Evolutionary conservation across 768 basidiomycete genomes (phyloP), one percentile per base, ranked within the genome.

Genomic region (Trametes sanguinea): DNA sequence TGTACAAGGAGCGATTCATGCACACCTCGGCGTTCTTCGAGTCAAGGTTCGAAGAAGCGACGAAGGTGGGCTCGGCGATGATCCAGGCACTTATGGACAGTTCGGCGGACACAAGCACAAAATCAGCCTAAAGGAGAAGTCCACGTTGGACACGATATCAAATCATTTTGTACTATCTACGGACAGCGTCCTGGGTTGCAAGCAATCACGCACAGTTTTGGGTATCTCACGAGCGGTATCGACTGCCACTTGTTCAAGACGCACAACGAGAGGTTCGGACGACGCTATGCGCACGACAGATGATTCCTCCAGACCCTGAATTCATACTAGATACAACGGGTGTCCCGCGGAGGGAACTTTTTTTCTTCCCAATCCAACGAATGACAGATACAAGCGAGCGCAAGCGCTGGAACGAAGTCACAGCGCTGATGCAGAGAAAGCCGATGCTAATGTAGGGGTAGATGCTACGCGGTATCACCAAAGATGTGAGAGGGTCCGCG

Each of bases 21-120:
- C 82, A 87, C 74, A 95, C 95, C 4, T 81, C 88, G 54, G 69
- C 65, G 35, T 97, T 97, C 75, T 98, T 98, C 72, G 84, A 93
- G 72, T 83, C 86, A 0, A 76, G 95, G 63, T 98, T 98, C 68
- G 90, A 87, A 65, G 94, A 94, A 72, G 94, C 89, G 9, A 87
- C 84, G 22, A 85, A 81, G 72, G 74, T 96, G 51, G 94, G 94
- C 0, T 82, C 85, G 29, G 87, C 88, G 75, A 98, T 96, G 95
- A 90, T 96, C 70, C 90, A 89, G 76, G 89, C 87, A 1, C 88
- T 97, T 47, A 84, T 85, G 80, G 85, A 89, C 67, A 86, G 82
- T 51, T 67, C 69, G 29, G 57, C 60, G 33, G 54, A 57, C 14
- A 29, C 30, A 13, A 39, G 48, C 13, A 53, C 27, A 13, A 61